Base-by-base conservation (phyloP, 1,139 yeast species). In the Eremothecium cymbalariae region DNA sequence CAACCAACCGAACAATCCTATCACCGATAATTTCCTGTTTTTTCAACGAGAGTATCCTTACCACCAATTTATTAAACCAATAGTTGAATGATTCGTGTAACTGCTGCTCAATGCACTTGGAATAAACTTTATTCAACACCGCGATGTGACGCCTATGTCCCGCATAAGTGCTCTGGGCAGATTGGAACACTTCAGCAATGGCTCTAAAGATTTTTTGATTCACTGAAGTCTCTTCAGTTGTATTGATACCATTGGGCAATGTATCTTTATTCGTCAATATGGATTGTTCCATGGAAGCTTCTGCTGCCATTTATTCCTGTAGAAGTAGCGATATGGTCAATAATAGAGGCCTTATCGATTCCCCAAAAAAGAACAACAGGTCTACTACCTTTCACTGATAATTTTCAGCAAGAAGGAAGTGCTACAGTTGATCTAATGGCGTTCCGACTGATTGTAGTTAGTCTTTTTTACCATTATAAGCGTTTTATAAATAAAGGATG, bases 141-240 rank as follows among this genome's bases (percentile, higher is more conserved):
- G 76, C 71, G 6, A 78, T 74, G 38, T 83, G 75, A 49, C 83
- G 80, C 31, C 83, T 65, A 57, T 86, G 96, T 2, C 88, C 80
- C 0, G 90, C 77, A 23, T 78, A 65, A 1, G 83, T 68, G 24
- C 40, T 40, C 34, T 88, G 97, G 0, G 93, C 85, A 40, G 80
- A 90, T 50, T 82, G 93, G 52, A 88, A 88, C 2, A 79, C 76
- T 38, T 72, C 76, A 0, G 81, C 75, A 49, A 84, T 64, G 2
- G 81, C 73, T 8, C 43, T 37, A 28, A 61, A 59, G 20, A 70
- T 56, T 39, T 62, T 52, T 46, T 37, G 50, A 32, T 53, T 49
- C n/a, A 27, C 14, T 6, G 19, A 6, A 11, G 14, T 17, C n/a
- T 27, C 30, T 21, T 27, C 21, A 27, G 4, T 16, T 12, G n/a